Conservation (phyloP, 257 asterid genomes). For the Lycium ferocissimum region DNA sequence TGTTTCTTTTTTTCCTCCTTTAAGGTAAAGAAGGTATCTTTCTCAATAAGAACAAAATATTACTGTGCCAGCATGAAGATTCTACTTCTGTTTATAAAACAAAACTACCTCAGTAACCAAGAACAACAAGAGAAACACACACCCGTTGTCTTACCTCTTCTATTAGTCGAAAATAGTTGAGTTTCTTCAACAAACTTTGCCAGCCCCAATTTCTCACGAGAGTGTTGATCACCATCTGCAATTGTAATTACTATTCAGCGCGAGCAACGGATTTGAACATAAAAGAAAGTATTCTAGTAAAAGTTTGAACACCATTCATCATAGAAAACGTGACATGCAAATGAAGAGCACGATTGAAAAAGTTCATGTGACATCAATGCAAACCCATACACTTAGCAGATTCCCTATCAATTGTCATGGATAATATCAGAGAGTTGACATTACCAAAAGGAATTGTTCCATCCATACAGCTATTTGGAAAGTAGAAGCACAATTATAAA, state of each 20-base stretch:
- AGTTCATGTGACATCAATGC: neutral
- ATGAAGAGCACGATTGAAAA: neutral
- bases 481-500: neutral
- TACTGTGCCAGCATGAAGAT: neutral
- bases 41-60: neutral
- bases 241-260: neutral
- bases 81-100: neutral
- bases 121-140: neutral
- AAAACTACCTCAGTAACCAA: slow-evolving; percentile 10
- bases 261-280: slow-evolving; percentile 4
- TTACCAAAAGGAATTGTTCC: neutral
- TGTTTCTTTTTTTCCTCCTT: neutral
- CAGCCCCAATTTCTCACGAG: neutral
- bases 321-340: neutral
- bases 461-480: slow-evolving; percentile 8
- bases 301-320: neutral
- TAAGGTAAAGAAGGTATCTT: neutral
- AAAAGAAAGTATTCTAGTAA: neutral
- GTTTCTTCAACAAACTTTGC: neutral
- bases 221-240: neutral
- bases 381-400: neutral
- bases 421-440: neutral
- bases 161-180: neutral
- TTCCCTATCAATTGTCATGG: neutral
- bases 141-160: neutral